phyloP scores from a whole-genome alignment of 2,329 filamentous ascomycete genomes.

The Exophiala lecanii-corni region DNA sequence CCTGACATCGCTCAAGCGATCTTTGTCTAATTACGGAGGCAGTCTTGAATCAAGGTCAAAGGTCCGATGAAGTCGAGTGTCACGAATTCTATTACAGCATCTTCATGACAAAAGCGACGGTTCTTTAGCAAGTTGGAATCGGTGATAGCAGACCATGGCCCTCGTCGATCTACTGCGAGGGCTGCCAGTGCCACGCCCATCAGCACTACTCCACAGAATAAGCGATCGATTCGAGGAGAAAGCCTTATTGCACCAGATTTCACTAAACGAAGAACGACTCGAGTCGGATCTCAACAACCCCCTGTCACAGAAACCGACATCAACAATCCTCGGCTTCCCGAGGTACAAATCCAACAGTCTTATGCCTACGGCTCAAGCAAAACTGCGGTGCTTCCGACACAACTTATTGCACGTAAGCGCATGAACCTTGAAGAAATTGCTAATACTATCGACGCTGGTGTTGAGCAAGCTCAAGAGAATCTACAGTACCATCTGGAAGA shows the following conservation, averaged over 20 bases:
- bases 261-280: slow-evolving; percentile 11
- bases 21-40: no score
- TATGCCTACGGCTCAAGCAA: slow-evolving; percentile 39
- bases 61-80: no score
- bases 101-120: no score
- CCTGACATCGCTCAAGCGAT: no score
- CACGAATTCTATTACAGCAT: no score
- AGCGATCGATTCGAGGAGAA: slow-evolving; percentile 13
- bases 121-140: no score
- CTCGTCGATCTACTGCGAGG: slow-evolving; percentile 22
- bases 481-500: slow-evolving; percentile 21
- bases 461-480: slow-evolving; percentile 25
- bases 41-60: no score
- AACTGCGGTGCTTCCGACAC: slow-evolving; percentile 33
- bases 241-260: slow-evolving; percentile 13
- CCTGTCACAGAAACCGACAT: slow-evolving; percentile 8
- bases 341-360: slow-evolving; percentile 36
- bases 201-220: slow-evolving; percentile 11
- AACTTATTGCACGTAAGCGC: slow-evolving; percentile 30
- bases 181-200: slow-evolving; percentile 17
- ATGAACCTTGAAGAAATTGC: slow-evolving; percentile 33
- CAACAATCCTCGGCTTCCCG: slow-evolving; percentile 32
- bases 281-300: slow-evolving; percentile 20
- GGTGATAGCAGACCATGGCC: no score
- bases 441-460: slow-evolving; percentile 32